phyloP scores from a whole-genome alignment of 352 stramenopile genomes.

The Phytopythium cucurbitacearum region DNA sequence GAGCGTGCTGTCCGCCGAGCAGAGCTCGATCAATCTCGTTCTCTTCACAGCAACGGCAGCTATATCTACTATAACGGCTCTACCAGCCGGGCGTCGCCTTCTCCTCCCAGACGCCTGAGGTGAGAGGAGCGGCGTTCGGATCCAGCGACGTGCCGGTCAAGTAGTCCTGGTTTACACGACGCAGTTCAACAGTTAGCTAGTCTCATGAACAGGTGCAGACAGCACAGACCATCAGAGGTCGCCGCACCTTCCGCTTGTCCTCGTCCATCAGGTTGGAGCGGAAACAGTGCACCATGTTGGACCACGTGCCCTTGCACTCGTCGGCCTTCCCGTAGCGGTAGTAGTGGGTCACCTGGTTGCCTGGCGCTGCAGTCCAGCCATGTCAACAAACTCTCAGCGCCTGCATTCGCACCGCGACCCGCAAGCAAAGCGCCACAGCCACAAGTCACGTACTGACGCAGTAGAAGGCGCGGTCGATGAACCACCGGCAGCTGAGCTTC shows the following conservation, averaged over 20 bases:
- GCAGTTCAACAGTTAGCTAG: neutral
- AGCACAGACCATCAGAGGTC: neutral
- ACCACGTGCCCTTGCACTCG: conserved; percentile 78
- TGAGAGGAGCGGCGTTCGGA: conserved; percentile 41
- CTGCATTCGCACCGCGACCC: too few relatives aligned
- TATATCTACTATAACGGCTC: neutral
- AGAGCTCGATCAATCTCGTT: too few relatives aligned
- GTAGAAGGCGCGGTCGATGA: conserved; percentile 75
- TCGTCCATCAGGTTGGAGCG: conserved; percentile 77
- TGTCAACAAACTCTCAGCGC: too few relatives aligned
- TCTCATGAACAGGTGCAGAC: neutral
- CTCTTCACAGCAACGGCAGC: too few relatives aligned
- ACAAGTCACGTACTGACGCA: conserved; percentile 69
- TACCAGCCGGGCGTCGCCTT: conserved; percentile 79
- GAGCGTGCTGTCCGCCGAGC: conserved; percentile 1
- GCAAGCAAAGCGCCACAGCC: neutral
- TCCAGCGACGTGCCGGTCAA: conserved; percentile 67
- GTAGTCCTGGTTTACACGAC: conserved; percentile 31
- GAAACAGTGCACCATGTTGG: conserved; percentile 80
- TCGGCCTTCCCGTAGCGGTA: conserved; percentile 69
- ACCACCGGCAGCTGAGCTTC: conserved; percentile 69
- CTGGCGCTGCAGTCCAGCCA: conserved; percentile 34
- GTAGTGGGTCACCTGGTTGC: conserved; percentile 80
- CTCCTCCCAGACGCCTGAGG: conserved; percentile 52
- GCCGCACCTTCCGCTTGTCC: conserved; percentile 47